Conservation (phyloP, 2,329 filamentous ascomycete genomes). For the Penicillium sp. region DNA sequence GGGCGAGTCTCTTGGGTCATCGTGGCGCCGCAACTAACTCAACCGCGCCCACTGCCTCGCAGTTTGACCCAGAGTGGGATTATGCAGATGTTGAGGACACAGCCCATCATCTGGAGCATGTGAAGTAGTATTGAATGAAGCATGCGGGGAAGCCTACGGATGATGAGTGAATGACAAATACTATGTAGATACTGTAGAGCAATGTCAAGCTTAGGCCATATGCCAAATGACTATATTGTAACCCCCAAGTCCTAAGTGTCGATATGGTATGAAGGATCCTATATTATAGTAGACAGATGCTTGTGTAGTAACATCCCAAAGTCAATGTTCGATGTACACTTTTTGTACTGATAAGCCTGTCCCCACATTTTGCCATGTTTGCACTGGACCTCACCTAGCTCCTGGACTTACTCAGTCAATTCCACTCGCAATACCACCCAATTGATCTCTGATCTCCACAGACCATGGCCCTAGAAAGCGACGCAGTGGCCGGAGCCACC, state of each 20-base stretch:
- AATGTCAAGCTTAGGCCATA: background rate
- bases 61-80: slow-evolving; percentile 12
- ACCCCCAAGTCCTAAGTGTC: background rate
- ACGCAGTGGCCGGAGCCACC: slow-evolving; percentile 39
- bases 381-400: slow-evolving; percentile 14
- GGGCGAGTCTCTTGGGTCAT: slow-evolving; percentile 22
- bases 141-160: slow-evolving; percentile 10
- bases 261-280: background rate
- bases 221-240: background rate
- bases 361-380: slow-evolving; percentile 25
- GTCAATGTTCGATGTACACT: background rate
- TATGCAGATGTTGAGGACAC: slow-evolving; percentile 10
- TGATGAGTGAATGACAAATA: slow-evolving; percentile 19
- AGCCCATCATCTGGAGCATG: slow-evolving; percentile 15
- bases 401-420: background rate
- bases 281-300: no score
- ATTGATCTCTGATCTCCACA: background rate
- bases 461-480: slow-evolving; percentile 36
- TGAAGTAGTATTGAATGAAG: slow-evolving; percentile 1
- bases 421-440: background rate
- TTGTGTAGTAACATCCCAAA: background rate
- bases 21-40: slow-evolving; percentile 7
- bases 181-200: slow-evolving; percentile 4
- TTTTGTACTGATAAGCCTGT: slow-evolving; percentile 8
- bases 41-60: slow-evolving; percentile 7